Percentiles rank a stretch among this genome's conserved stretches.
Evolutionary conservation across 805 yeast species (phyloP).

Genomic region (Metschnikowia kofuensis): DNA sequence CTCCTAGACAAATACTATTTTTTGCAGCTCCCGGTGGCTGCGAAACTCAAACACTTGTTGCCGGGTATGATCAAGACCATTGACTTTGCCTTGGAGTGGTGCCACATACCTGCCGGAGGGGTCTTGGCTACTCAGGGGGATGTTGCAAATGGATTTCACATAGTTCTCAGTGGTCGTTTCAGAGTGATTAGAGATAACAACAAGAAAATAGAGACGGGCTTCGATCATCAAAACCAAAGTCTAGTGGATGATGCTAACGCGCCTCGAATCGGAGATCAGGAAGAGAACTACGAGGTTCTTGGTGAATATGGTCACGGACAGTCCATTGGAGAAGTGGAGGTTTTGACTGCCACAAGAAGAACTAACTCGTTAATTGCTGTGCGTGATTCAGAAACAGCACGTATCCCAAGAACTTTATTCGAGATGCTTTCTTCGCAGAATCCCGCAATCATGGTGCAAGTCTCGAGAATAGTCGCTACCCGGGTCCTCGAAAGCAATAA

Average conservation of each 20-base stretch:
- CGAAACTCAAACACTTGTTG: slow-evolving; percentile 61
- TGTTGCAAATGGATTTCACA: slow-evolving; percentile 84
- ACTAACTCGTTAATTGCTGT: slow-evolving; percentile 75
- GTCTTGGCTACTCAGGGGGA: slow-evolving; percentile 78
- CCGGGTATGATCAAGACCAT: slow-evolving; percentile 67
- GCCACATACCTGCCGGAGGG: slow-evolving; percentile 84
- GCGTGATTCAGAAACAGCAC: slow-evolving; percentile 89
- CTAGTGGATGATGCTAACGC: slow-evolving; percentile 23
- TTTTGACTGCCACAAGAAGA: slow-evolving; percentile 73
- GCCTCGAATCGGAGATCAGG: slow-evolving; percentile 9
- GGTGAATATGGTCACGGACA: slow-evolving; percentile 94
- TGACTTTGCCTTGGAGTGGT: slow-evolving; percentile 94
- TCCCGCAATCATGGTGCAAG: slow-evolving; percentile 88
- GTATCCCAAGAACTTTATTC: slow-evolving; percentile 87
- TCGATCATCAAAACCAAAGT: slow-evolving; percentile 8
- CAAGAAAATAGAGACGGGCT: slow-evolving; percentile 9
- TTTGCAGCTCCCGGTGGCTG: slow-evolving; percentile 75
- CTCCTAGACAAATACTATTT: slow-evolving; percentile 74
- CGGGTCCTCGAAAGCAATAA: slow-evolving; percentile 30
- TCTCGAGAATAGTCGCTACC: slow-evolving; percentile 81
- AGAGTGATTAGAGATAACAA: slow-evolving; percentile 49
- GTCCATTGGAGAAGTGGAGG: slow-evolving; percentile 93
- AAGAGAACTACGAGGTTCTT: slow-evolving; percentile 36
- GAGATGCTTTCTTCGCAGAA: slow-evolving; percentile 79
- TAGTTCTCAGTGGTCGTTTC: slow-evolving; percentile 84